Percentiles rank a stretch among this genome's conserved stretches.
phyloP scores from a whole-genome alignment of 768 basidiomycete species.

The Phylloporus sp. region DNA sequence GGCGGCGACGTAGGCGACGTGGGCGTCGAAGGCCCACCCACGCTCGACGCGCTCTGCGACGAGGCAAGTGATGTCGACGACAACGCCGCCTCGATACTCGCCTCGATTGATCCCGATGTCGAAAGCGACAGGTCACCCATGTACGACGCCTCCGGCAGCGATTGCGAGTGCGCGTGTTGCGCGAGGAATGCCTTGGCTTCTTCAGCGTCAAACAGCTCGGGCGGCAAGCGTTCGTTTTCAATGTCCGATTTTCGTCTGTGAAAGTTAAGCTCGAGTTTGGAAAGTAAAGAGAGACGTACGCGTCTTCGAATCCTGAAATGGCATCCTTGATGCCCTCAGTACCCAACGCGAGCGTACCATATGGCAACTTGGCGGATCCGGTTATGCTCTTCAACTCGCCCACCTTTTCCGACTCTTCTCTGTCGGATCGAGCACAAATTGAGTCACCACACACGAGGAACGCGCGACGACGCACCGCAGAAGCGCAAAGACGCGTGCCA shows the following conservation, averaged over 20 bases:
- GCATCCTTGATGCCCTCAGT: slow-evolving; percentile 94
- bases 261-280: not conserved
- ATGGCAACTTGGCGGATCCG: slow-evolving; percentile 73
- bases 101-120: slow-evolving; percentile 40
- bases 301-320: slow-evolving; percentile 83
- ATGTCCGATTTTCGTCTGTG: slow-evolving; percentile 94
- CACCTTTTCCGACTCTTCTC: slow-evolving; percentile 96
- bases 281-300: slow-evolving; percentile 51
- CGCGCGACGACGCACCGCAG: slow-evolving; percentile 73
- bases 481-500: slow-evolving; percentile 93
- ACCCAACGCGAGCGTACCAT: slow-evolving; percentile 78
- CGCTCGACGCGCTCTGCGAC: slow-evolving; percentile 17
- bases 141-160: slow-evolving; percentile 51
- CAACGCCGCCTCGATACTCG: slow-evolving; percentile 33
- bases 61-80: slow-evolving; percentile 25
- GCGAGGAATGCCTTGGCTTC: slow-evolving; percentile 62
- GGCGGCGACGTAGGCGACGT: slow-evolving; percentile 45
- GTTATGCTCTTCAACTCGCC: slow-evolving; percentile 93
- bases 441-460: not conserved
- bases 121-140: slow-evolving; percentile 39
- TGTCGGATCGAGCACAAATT: slow-evolving; percentile 25
- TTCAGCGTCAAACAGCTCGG: slow-evolving; percentile 81
- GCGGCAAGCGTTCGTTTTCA: slow-evolving; percentile 97
- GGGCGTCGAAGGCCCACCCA: slow-evolving; percentile 17
- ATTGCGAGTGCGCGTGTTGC: slow-evolving; percentile 30